These are phyloP conservation scores for Pleurostoma richardsiae DNA, from an alignment of 2,329 filamentous ascomycete species.

Conservation along the genomic window DNA sequence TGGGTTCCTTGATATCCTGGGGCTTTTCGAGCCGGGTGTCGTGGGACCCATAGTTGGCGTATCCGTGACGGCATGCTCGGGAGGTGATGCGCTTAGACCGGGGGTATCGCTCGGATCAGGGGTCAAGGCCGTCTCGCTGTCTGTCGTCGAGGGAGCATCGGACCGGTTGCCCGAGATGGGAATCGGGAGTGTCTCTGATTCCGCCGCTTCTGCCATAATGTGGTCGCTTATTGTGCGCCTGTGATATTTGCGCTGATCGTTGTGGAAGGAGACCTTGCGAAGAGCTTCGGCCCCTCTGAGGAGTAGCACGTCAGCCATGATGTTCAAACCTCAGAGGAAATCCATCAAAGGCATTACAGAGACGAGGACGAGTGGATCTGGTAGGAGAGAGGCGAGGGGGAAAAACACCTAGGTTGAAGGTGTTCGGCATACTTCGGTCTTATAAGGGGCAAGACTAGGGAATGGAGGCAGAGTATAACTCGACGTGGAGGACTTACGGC, in stretches of 20 bases:
- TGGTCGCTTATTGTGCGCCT: slow-evolving; percentile 27
- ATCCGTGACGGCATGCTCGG: slow-evolving; percentile 37
- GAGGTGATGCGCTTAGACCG: slow-evolving; percentile 35
- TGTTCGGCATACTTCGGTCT: too few species aligned
- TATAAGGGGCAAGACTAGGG: too few species aligned
- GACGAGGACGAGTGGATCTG: not conserved
- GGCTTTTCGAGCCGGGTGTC: slow-evolving; percentile 34
- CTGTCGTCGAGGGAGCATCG: slow-evolving; percentile 28
- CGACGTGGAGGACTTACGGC: too few species aligned
- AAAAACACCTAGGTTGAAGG: not conserved
- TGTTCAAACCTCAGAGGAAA: not conserved
- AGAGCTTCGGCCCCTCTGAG: slow-evolving; percentile 33
- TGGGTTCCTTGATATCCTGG: slow-evolving; percentile 65
- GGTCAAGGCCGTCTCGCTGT: slow-evolving; percentile 36
- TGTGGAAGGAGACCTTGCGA: slow-evolving; percentile 32
- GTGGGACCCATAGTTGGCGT: slow-evolving; percentile 46
- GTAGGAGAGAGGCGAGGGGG: not conserved
- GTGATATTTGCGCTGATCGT: slow-evolving; percentile 27
- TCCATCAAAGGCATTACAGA: not conserved
- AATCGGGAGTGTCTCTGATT: slow-evolving; percentile 24
- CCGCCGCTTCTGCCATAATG: slow-evolving; percentile 27
- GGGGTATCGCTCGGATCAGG: slow-evolving; percentile 35
- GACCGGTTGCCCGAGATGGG: slow-evolving; percentile 29
- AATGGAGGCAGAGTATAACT: too few species aligned
- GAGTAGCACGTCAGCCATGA: slow-evolving; percentile 36